Evolutionary conservation across 768 basidiomycete species (phyloP).

Genomic region (Tulasnella calospora): DNA sequence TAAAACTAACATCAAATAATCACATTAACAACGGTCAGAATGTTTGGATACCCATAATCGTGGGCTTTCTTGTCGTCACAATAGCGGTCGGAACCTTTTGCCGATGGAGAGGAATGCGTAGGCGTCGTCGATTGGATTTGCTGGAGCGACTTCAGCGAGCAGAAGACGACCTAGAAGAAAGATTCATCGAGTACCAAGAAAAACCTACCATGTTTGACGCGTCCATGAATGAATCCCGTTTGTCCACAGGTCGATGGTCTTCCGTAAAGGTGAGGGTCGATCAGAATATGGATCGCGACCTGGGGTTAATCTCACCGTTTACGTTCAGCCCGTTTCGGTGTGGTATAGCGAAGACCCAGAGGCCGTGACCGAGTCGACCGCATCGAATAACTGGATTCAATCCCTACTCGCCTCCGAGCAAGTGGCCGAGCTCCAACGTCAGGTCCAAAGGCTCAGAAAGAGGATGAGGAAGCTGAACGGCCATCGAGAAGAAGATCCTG

Average conservation of each 20-base stretch:
- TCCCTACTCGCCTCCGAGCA: not conserved
- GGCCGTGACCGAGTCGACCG: not conserved
- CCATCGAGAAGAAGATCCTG: not conserved
- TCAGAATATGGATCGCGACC: not conserved
- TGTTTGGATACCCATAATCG: not conserved
- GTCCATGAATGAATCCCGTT: not conserved
- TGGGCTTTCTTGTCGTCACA: not conserved
- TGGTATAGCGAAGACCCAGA: not conserved
- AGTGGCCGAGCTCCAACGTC: not conserved
- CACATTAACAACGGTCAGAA: not conserved
- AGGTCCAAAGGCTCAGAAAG: not conserved
- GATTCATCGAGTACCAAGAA: not conserved
- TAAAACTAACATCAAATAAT: not conserved
- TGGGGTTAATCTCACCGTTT: not conserved
- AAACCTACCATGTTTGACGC: not conserved
- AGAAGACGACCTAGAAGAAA: not conserved
- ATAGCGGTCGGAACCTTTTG: not conserved
- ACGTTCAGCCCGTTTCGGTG: not conserved
- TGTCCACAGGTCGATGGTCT: not conserved
- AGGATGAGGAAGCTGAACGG: not conserved
- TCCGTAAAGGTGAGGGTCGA: not conserved
- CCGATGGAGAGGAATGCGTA: not conserved
- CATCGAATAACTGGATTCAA: not conserved
- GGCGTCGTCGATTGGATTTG: not conserved
- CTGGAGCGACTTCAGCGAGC: not conserved